Base-by-base conservation (phyloP, 2,329 filamentous ascomycete genomes). In the Exophiala oligosperma region DNA sequence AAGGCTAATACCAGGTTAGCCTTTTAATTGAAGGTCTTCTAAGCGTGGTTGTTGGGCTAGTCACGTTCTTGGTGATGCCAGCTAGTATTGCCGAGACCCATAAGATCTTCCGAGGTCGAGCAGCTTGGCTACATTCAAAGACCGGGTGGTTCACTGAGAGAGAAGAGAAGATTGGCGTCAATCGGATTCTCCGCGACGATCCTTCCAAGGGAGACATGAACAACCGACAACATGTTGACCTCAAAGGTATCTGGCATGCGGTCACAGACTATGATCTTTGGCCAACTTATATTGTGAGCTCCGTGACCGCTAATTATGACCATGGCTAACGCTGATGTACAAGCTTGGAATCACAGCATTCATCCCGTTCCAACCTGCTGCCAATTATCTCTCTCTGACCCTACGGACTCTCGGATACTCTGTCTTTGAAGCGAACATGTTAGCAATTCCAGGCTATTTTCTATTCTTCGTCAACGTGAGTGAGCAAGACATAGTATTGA, bases 131-230 rank as follows among this genome's bases (percentile, higher is more conserved):
- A 78, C 83, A 82, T 66, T 78, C 82, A 2, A 49, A 81, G 56
- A 64, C 77, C 17, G 85, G 86, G 6, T 86, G 85, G 85, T 87
- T 87, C 68, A 82, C 75, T 1, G 84, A 86, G 66, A 75, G 79
- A 0, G 84, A 90, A 68, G 86, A 89, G 65, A 78, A 81, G 28
- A 88, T 89, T 61, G 83, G 89, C 78, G 80, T 87, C 32, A 89
- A 88, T 66, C 28, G 60, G 3, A 38, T 64, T 17, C 49, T 60
- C n/a, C 52, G 60, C 21, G 60, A 60, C 26, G 60, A 64, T 17
- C 55, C 61, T 8, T 55, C 46, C 11, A 84, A 84, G 64, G 80
- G 81, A 17, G 76, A 77, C 54, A 71, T 72, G 69, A 66, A 72
- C 54, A 73, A 73, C 38, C 67, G 72, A 12, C 67, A 73, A 62